Evolutionary conservation across 257 asterid genomes (phyloP).

Genomic region (Solanum sitiens): DNA sequence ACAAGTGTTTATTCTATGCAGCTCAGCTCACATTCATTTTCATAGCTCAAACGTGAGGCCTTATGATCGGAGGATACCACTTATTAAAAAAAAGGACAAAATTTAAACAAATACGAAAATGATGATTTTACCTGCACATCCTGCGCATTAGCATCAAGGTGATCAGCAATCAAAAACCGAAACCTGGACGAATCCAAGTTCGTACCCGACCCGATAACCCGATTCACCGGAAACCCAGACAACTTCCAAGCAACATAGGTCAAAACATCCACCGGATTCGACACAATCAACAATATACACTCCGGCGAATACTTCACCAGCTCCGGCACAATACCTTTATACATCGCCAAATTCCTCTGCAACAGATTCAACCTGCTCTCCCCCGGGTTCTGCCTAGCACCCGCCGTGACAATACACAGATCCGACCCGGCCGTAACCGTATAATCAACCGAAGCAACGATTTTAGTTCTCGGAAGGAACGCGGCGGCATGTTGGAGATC

Average conservation of each 20-base stretch:
- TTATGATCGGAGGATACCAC: no score
- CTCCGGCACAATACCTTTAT: slow-evolving; percentile 50
- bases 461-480: slow-evolving; percentile 72
- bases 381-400: slow-evolving; percentile 72
- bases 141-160: slow-evolving; percentile 81
- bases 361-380: slow-evolving; percentile 65
- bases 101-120: background rate
- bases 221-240: slow-evolving; percentile 55
- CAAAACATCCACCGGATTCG: slow-evolving; percentile 78
- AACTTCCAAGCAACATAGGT: slow-evolving; percentile 81
- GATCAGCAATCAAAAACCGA: slow-evolving; percentile 76
- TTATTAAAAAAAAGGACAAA: background rate
- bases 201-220: slow-evolving; percentile 87
- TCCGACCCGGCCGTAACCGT: slow-evolving; percentile 53
- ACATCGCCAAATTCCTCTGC: slow-evolving; percentile 53
- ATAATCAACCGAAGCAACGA: slow-evolving; percentile 56
- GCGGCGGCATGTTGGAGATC: slow-evolving; percentile 95
- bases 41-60: background rate
- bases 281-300: slow-evolving; percentile 50
- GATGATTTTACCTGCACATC: slow-evolving; percentile 67
- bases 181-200: slow-evolving; percentile 81
- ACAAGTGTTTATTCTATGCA: background rate
- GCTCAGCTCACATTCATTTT: background rate
- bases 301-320: slow-evolving; percentile 61
- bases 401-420: slow-evolving; percentile 79